Base-by-base conservation (phyloP, 164 flowering plant genomes). In the Malania oleifera region DNA sequence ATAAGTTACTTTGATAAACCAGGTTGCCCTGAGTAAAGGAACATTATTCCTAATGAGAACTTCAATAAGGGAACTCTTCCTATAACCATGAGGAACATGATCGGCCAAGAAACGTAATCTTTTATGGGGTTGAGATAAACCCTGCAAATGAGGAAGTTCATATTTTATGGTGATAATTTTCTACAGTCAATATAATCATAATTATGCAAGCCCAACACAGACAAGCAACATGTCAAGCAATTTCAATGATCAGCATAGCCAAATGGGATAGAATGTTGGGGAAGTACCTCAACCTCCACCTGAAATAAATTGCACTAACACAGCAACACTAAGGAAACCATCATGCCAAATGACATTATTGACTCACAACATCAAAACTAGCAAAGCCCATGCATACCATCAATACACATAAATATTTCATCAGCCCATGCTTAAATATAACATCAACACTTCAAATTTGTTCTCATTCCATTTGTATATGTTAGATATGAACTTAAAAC, bases 1-100 rank as follows among this genome's bases (percentile, higher is more conserved):
- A 65, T 89, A 95, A 41, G 83, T 91, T 63, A 95, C 87, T 89
- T 91, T 95, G 39, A 95, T 80, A 73, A 82, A 91, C 99, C 99
- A 95, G 48, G 96, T 89, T 41, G 98, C 99, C 71, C 98, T 81
- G 60, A 89, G 68, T 63, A 91, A 63, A 14, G 99, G 96, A 43
- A 95, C 96, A 79, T 95, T 91, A 67, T 91, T 85, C 73, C 77
- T 80, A 25, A 87, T 83, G 53, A 95, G 95, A 66, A 87, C 95
- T 75, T 91, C 99, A 73, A 95, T 82, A 26, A 91, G 82, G 52
- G 79, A 61, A 66, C 63, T 87, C 70, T 61, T 85, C 68, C 87
- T 77, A 67, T 74, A 87, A 27, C 96, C 98, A 82, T 77, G 90
- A 66, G 99, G 99, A 46, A 91, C 91, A 58, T 87, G 85, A 57